These are phyloP conservation scores for Gamarada debralockiae DNA, from an alignment of 495 filamentous ascomycete genomes.

Conservation along the genomic window DNA sequence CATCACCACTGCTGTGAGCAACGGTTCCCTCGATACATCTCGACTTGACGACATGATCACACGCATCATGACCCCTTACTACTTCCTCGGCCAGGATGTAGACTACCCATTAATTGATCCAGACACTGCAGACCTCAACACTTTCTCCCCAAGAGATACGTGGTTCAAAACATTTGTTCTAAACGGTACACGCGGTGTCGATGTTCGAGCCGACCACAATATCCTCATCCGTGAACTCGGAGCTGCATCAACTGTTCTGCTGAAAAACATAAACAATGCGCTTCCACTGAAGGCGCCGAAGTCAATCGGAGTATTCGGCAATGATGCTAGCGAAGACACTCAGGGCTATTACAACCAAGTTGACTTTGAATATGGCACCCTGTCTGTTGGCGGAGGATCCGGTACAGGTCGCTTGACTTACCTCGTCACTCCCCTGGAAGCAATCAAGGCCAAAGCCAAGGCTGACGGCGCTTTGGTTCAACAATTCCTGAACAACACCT, in stretches of 20 bases:
- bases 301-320: constrained; percentile 75
- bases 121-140: constrained; percentile 79
- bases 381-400: too few relatives aligned
- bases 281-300: constrained; percentile 76
- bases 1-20: constrained; percentile 79
- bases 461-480: constrained; percentile 47
- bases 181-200: constrained; percentile 83
- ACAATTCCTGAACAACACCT: constrained; percentile 71
- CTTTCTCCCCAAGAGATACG: too few relatives aligned
- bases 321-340: constrained; percentile 71
- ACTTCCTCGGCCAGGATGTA: constrained; percentile 47
- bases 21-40: constrained; percentile 86
- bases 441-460: constrained; percentile 68
- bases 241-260: constrained; percentile 75
- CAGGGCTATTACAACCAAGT: too few relatives aligned
- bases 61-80: constrained; percentile 90
- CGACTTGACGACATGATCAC: constrained; percentile 89
- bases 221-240: constrained; percentile 67
- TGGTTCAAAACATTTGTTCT: constrained; percentile 61
- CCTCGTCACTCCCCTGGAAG: constrained; percentile 62
- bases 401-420: too few relatives aligned
- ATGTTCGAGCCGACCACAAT: constrained; percentile 75
- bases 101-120: constrained; percentile 78
- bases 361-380: too few relatives aligned
- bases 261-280: constrained; percentile 75